Evolutionary conservation across 495 filamentous ascomycete genomes (phyloP).

Genomic region (Penicillium waksmanii): DNA sequence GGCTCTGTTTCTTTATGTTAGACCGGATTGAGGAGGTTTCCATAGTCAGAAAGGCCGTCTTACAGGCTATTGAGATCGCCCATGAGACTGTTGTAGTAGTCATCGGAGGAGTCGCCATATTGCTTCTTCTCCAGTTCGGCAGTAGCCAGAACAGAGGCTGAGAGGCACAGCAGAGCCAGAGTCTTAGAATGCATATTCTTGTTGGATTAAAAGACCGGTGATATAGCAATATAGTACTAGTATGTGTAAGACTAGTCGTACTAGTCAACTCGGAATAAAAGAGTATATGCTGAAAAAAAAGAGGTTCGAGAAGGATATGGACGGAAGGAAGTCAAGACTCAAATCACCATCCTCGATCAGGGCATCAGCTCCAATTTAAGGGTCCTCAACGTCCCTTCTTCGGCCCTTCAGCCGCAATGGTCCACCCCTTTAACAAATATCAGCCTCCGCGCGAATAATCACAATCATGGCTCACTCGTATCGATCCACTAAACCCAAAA

Average conservation of each 20-base stretch:
- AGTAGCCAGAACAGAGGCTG: slow-evolving; percentile 10
- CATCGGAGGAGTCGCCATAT: slow-evolving; percentile 10
- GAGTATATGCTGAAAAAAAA: neutral
- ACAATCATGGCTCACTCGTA: neutral
- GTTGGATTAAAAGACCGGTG: neutral
- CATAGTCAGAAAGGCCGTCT: neutral
- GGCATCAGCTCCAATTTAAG: neutral
- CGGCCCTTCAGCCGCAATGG: neutral
- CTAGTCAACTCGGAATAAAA: neutral
- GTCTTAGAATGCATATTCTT: slow-evolving; percentile 16
- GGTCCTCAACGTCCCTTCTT: neutral
- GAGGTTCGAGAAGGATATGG: neutral
- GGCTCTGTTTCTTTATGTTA: slow-evolving; percentile 8
- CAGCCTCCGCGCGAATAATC: neutral
- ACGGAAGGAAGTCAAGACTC: neutral
- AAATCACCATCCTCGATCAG: slow-evolving; percentile 1
- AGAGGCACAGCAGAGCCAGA: slow-evolving; percentile 14
- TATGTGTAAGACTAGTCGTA: neutral
- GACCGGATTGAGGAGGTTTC: neutral
- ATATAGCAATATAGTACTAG: neutral
- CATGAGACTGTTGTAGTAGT: slow-evolving; percentile 19
- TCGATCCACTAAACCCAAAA: neutral
- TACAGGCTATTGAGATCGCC: slow-evolving; percentile 20
- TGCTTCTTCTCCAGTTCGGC: slow-evolving; percentile 20
- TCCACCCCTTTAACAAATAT: neutral